phyloP scores from a whole-genome alignment of 495 filamentous ascomycete genomes.

The Clohesyomyces aquaticus region DNA sequence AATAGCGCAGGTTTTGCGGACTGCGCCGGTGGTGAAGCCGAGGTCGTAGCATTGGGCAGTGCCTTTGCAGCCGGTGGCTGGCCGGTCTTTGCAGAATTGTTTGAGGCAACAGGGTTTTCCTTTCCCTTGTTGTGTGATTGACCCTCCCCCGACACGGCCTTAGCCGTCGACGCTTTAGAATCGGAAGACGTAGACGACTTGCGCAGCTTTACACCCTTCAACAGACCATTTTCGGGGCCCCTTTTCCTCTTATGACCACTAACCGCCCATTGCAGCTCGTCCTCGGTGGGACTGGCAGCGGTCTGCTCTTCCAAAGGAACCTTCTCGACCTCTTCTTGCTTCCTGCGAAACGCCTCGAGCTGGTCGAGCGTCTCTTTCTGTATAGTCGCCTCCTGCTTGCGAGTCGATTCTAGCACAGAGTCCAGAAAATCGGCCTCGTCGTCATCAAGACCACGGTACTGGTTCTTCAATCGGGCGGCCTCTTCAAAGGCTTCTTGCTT shows the following conservation, averaged over 20 bases:
- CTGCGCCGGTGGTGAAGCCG: conserved; percentile 4
- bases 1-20: not conserved
- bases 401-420: conserved; percentile 68
- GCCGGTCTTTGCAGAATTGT: not conserved
- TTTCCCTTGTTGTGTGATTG: not conserved
- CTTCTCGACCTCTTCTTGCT: conserved; percentile 68
- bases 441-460: conserved; percentile 91
- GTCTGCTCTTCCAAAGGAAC: conserved; percentile 49
- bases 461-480: conserved; percentile 75
- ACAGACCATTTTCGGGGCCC: conserved; percentile 53
- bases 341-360: conserved; percentile 68
- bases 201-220: conserved; percentile 63
- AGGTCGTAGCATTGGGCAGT: not conserved
- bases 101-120: conserved; percentile 6
- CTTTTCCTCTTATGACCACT: conserved; percentile 64
- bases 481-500: conserved; percentile 98
- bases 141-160: not conserved
- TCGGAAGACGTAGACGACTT: conserved; percentile 36
- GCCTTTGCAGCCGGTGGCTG: not conserved
- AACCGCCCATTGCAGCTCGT: conserved; percentile 58
- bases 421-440: conserved; percentile 94
- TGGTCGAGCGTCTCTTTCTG: conserved; percentile 75
- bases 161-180: not conserved
- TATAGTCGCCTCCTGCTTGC: conserved; percentile 73
- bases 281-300: conserved; percentile 41